phyloP scores from a whole-genome alignment of 148 eudicot genomes.

The Vaccinium vitisidaea region DNA sequence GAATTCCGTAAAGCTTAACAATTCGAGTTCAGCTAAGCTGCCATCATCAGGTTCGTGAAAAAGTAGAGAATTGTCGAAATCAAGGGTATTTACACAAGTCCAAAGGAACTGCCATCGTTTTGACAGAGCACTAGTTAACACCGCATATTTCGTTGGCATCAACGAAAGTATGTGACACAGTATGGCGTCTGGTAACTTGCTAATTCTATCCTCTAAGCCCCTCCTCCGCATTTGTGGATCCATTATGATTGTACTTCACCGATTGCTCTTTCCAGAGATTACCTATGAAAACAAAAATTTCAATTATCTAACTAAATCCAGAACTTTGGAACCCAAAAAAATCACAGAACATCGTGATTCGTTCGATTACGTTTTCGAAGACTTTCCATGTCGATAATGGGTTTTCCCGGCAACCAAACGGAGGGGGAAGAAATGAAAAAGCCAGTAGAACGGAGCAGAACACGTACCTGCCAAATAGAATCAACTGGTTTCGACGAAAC shows the following conservation, averaged over 20 bases:
- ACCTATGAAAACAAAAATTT: neutral
- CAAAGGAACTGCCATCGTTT: constrained; percentile 30
- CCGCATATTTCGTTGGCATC: constrained; percentile 25
- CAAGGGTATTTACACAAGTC: constrained; percentile 23
- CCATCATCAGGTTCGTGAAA: neutral
- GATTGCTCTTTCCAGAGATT: neutral
- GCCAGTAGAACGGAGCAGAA: neutral
- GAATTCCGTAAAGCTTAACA: neutral
- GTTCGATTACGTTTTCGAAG: neutral
- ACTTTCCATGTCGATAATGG: neutral
- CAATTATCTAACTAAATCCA: neutral
- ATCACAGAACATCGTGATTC: neutral
- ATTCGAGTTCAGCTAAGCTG: neutral
- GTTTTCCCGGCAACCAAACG: neutral
- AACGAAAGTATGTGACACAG: constrained; percentile 29
- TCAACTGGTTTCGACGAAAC: too few species aligned
- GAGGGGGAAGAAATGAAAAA: neutral
- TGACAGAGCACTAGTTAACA: constrained; percentile 10
- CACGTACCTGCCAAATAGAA: too few species aligned
- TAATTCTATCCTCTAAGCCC: constrained; percentile 20
- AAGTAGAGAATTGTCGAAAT: constrained; percentile 19
- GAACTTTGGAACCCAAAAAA: neutral
- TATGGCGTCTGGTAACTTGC: constrained; percentile 19
- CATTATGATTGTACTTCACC: neutral
- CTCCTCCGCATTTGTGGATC: neutral